These are phyloP conservation scores for Inonotus hispidus DNA, from an alignment of 1,284 basidiomycete species.

Conservation along the genomic window DNA sequence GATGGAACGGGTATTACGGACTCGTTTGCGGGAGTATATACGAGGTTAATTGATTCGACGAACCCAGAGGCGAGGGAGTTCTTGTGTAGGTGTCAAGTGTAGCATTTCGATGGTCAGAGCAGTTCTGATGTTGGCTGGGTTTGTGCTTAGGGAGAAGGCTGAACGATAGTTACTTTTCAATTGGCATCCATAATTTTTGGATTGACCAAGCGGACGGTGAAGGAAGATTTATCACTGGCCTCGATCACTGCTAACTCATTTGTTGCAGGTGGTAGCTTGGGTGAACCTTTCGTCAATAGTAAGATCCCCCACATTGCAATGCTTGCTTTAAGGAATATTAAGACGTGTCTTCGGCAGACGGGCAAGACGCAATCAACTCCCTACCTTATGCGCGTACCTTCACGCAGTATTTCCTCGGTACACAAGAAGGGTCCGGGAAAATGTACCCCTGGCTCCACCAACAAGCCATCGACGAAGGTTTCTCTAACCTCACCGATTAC, in stretches of 20 bases:
- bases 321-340: background rate
- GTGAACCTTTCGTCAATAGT: conserved; percentile 37
- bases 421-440: conserved; percentile 35
- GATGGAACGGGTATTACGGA: conserved; percentile 37
- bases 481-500: conserved; percentile 29
- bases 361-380: conserved; percentile 29
- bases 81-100: conserved; percentile 15
- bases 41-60: conserved; percentile 28
- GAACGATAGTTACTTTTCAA: conserved; percentile 39
- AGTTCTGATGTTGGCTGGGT: background rate
- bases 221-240: conserved; percentile 6
- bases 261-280: conserved; percentile 31
- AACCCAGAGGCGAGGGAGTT: conserved; percentile 26
- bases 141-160: conserved; percentile 31
- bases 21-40: conserved; percentile 38
- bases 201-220: conserved; percentile 38
- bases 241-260: background rate
- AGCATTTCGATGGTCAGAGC: conserved; percentile 20
- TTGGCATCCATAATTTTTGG: conserved; percentile 39
- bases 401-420: conserved; percentile 36
- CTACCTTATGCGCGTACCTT: conserved; percentile 35
- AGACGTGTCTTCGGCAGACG: conserved; percentile 25
- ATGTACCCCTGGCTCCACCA: conserved; percentile 40
- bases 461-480: conserved; percentile 28
- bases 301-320: conserved; percentile 4